Percentiles rank a stretch among this genome's conserved stretches.
Conservation (phyloP, 257 asterid genomes). For the Nicotiana paniculata region DNA sequence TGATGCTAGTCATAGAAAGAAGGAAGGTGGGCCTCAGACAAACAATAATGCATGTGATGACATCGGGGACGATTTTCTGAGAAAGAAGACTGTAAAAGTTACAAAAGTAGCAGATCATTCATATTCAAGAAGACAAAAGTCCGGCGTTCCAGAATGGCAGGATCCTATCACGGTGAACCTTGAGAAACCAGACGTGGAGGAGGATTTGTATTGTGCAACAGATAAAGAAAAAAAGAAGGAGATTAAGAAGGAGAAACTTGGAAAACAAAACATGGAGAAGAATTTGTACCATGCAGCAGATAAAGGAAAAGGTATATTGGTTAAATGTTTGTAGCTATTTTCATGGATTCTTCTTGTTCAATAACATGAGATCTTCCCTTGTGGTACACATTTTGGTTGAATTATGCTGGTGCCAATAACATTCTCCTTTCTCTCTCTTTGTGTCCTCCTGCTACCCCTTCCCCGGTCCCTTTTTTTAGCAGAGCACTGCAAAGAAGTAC, state of each 20-base stretch:
- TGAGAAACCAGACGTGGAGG: slow-evolving; percentile 3
- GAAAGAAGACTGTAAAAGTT: neutral
- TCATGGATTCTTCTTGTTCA: neutral
- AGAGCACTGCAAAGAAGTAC: neutral
- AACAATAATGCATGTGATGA: neutral
- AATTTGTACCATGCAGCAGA: neutral
- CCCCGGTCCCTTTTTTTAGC: neutral
- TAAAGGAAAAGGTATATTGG: neutral
- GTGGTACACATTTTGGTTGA: neutral
- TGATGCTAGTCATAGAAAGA: neutral
- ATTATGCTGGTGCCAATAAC: neutral
- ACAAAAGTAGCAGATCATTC: neutral
- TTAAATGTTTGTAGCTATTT: neutral
- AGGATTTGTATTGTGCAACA: neutral
- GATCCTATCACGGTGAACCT: neutral
- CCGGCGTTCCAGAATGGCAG: neutral
- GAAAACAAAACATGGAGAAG: neutral
- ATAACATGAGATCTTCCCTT: neutral
- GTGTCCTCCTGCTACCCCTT: neutral
- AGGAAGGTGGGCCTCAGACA: neutral
- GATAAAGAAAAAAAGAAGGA: neutral
- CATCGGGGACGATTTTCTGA: neutral
- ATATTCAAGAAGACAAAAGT: neutral
- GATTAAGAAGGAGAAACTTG: neutral
- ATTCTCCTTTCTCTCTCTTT: neutral